Percentiles rank a stretch among this genome's conserved stretches.
phyloP scores from a whole-genome alignment of 1,284 basidiomycete genomes.

The Taiwanofungus camphoratus region DNA sequence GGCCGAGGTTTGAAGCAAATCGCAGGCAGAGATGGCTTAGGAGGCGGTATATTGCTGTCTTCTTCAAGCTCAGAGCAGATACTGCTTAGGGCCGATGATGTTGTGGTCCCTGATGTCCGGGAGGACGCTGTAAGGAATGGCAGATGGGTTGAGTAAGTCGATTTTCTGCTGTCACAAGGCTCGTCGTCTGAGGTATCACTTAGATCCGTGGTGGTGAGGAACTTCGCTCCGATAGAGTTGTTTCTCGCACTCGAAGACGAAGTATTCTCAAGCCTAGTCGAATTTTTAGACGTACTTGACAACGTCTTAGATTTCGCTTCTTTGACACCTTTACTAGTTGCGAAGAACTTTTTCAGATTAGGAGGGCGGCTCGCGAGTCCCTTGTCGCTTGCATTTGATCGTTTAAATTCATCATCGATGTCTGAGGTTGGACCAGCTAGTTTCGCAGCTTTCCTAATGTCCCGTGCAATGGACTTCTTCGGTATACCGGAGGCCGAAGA shows the following conservation, averaged over 20 bases:
- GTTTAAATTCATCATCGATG: too few relatives aligned
- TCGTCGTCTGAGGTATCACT: constrained; percentile 9
- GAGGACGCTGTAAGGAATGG: neutral
- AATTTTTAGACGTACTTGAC: constrained; percentile 9
- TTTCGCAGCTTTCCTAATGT: too few relatives aligned
- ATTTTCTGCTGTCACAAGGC: neutral
- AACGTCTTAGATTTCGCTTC: constrained; percentile 1
- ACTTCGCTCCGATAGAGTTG: too few relatives aligned
- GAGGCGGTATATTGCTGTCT: neutral
- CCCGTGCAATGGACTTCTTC: too few relatives aligned
- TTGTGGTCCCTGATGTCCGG: neutral
- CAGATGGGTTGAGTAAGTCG: neutral
- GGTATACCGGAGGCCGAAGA: too few relatives aligned
- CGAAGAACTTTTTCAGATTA: constrained; percentile 10
- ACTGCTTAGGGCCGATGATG: neutral
- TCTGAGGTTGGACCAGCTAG: too few relatives aligned
- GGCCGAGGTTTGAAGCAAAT: constrained; percentile 12
- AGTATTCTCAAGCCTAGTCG: constrained; percentile 15
- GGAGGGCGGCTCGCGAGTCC: too few relatives aligned
- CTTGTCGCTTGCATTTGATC: too few relatives aligned
- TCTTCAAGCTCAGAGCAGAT: neutral
- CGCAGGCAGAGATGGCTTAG: neutral
- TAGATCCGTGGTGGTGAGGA: neutral
- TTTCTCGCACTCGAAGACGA: constrained; percentile 1
- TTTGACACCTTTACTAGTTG: constrained; percentile 3